These are phyloP conservation scores for Podochytrium sp. DNA, from an alignment of 192 early-diverging fungal species.

Conservation along the genomic window DNA sequence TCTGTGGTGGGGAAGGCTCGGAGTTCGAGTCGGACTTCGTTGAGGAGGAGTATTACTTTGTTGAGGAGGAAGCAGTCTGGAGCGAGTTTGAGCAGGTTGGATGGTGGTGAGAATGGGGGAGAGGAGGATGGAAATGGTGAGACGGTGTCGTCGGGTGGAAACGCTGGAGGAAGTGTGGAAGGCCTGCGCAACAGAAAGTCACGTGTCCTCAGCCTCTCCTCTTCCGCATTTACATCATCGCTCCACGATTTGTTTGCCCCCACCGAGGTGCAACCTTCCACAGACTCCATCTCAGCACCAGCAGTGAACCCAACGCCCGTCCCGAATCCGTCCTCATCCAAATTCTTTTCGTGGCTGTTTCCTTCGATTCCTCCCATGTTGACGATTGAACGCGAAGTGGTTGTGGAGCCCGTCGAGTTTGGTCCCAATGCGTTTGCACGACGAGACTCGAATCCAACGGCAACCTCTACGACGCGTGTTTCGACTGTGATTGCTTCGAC, in stretches of 20 bases:
- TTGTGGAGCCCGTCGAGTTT: constrained; percentile 23
- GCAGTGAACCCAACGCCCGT: background rate
- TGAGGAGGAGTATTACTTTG: constrained; percentile 2
- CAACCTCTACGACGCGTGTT: too few relatives aligned
- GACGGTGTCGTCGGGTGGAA: too few relatives aligned
- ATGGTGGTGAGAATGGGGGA: background rate
- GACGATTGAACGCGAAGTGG: constrained; percentile 25
- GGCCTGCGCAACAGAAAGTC: background rate
- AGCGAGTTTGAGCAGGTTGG: background rate
- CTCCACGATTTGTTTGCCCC: constrained; percentile 31
- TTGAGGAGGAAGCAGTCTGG: constrained; percentile 8
- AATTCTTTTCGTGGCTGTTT: constrained; percentile 26
- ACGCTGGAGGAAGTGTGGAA: too few relatives aligned
- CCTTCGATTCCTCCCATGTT: constrained; percentile 12
- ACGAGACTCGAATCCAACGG: background rate
- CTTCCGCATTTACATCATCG: background rate
- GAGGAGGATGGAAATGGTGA: too few relatives aligned
- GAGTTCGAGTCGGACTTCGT: background rate
- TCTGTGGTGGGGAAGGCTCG: background rate
- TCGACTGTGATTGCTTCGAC: background rate
- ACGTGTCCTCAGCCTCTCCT: constrained; percentile 9
- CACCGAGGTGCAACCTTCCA: background rate
- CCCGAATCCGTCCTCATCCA: constrained; percentile 21
- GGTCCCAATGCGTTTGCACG: background rate
- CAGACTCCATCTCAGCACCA: background rate